Percentiles rank a stretch among this genome's conserved stretches.
phyloP scores from a whole-genome alignment of 164 flowering plant genomes.

The Macadamia integrifolia region DNA sequence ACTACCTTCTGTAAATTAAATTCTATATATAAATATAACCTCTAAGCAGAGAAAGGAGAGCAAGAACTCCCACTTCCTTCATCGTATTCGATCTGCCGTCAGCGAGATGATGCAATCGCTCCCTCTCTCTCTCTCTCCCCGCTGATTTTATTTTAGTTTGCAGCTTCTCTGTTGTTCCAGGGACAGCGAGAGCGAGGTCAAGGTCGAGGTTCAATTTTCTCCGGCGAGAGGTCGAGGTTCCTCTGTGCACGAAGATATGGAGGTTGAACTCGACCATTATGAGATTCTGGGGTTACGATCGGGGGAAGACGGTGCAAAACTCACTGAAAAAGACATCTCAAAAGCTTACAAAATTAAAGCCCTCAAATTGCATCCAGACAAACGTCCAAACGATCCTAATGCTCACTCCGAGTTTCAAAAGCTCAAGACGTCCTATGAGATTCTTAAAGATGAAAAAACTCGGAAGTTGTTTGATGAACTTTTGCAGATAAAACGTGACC shows the following conservation, averaged over 20 bases:
- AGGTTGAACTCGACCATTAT: slow-evolving; percentile 57
- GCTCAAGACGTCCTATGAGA: slow-evolving; percentile 62
- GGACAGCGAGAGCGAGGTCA: no score
- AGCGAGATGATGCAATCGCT: no score
- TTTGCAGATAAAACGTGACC: slow-evolving; percentile 45
- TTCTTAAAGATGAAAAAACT: slow-evolving; percentile 65
- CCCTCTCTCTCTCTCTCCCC: no score
- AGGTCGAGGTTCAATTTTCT: no score
- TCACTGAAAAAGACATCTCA: slow-evolving; percentile 53
- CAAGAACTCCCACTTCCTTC: no score
- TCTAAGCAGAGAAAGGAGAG: no score
- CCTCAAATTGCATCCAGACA: slow-evolving; percentile 73
- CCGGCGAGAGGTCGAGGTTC: no score
- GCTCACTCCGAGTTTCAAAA: slow-evolving; percentile 61
- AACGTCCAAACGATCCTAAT: slow-evolving; percentile 63
- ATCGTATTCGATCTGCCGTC: no score
- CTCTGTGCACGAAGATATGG: slow-evolving; percentile 9
- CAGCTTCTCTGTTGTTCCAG: no score
- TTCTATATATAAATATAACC: no score
- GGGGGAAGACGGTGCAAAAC: slow-evolving; percentile 76
- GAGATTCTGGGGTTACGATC: slow-evolving; percentile 66
- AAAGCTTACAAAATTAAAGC: slow-evolving; percentile 76
- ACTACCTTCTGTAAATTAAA: no score
- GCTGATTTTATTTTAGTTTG: no score
- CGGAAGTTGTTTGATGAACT: slow-evolving; percentile 73